Percentiles rank a stretch among this genome's conserved stretches.
These are phyloP conservation scores for bread wheat (Triticum aestivum) DNA, from an alignment of 176 grass and related monocot genomes.

Conservation along the genomic window DNA sequence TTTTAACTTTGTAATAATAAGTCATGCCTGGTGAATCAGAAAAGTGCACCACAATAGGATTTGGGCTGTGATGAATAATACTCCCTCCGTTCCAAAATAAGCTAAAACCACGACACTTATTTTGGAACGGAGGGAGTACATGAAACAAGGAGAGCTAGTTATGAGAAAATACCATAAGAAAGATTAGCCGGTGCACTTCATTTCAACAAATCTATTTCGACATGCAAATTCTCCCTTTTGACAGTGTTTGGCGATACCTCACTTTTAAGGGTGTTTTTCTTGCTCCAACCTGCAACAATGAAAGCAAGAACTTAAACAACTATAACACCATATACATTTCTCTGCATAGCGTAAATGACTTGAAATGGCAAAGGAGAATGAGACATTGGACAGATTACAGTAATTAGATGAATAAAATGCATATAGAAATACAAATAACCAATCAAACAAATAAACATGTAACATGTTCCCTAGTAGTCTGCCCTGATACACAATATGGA, in stretches of 20 bases:
- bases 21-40: not conserved
- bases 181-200: not conserved
- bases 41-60: not conserved
- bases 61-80: not conserved
- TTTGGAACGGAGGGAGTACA: not conserved
- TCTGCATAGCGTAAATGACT: not conserved
- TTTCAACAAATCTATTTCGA: not conserved
- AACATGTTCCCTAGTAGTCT: not conserved
- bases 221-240: not conserved
- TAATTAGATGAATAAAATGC: not conserved
- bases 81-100: no score
- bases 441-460: not conserved
- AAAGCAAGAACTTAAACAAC: not conserved
- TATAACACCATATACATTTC: not conserved
- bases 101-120: no score
- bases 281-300: not conserved
- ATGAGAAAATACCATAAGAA: not conserved
- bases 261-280: not conserved
- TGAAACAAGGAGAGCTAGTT: not conserved
- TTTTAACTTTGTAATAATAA: not conserved
- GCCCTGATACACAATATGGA: not conserved
- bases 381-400: not conserved
- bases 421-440: not conserved
- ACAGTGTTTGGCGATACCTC: not conserved
- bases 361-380: not conserved